Evolutionary conservation across 2,329 filamentous ascomycete genomes (phyloP).

Genomic region (Sclerotinia borealis): DNA sequence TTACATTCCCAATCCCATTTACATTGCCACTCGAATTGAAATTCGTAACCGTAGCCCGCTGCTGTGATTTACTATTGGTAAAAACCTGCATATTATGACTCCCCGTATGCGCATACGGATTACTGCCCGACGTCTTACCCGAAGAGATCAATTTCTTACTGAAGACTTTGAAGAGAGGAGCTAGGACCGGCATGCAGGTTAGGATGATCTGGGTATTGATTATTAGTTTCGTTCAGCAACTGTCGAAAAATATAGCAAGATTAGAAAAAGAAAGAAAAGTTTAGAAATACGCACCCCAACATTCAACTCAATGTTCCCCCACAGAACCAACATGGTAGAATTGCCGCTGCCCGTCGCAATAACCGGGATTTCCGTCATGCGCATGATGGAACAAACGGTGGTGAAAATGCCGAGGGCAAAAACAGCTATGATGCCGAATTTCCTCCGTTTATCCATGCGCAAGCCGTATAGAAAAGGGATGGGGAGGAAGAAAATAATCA

Average conservation of each 20-base stretch:
- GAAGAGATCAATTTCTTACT: background rate
- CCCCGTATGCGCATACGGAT: background rate
- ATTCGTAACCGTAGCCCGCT: background rate
- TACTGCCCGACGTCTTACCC: background rate
- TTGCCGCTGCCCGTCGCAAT: slow-evolving; percentile 31
- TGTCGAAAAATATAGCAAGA: too few species aligned
- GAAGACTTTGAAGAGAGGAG: slow-evolving; percentile 14
- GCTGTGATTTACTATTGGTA: background rate
- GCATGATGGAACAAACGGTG: slow-evolving; percentile 9
- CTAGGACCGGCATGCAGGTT: slow-evolving; percentile 17
- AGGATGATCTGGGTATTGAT: slow-evolving; percentile 15
- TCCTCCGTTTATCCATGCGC: slow-evolving; percentile 15
- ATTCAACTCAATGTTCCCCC: slow-evolving; percentile 8
- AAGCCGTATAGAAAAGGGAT: slow-evolving; percentile 16
- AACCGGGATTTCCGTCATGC: slow-evolving; percentile 5
- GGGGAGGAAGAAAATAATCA: slow-evolving; percentile 17
- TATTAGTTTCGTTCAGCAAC: background rate
- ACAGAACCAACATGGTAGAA: slow-evolving; percentile 4
- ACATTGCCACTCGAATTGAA: too few species aligned
- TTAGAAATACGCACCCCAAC: background rate
- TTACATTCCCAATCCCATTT: too few species aligned
- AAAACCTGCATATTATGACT: slow-evolving; percentile 4
- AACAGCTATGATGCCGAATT: slow-evolving; percentile 16
- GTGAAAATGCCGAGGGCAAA: slow-evolving; percentile 17
- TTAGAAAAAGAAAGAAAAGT: background rate